A percentile compares a stretch with the other conserved stretches of the same genome.
phyloP scores from a whole-genome alignment of 2,329 filamentous ascomycete species.

The Diaporthe batatas region DNA sequence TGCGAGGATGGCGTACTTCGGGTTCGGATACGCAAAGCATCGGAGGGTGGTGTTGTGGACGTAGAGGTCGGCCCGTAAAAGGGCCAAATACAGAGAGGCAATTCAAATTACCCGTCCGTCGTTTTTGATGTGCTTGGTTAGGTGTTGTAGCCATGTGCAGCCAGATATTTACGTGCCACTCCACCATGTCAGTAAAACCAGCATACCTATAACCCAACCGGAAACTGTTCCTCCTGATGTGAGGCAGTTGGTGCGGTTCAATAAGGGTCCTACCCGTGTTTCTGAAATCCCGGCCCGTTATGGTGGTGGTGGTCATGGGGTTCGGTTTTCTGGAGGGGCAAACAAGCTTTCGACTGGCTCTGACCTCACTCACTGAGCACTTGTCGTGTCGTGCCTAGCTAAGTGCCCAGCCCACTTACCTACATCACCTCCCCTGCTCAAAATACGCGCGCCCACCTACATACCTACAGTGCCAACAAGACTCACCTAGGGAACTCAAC shows the following conservation, averaged over 20 bases:
- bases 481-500: background rate
- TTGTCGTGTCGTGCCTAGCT: conserved; percentile 20
- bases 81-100: conserved; percentile 31
- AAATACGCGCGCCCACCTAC: background rate
- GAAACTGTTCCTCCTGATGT: background rate
- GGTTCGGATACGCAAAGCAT: conserved; percentile 26
- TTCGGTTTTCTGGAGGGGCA: conserved; percentile 25
- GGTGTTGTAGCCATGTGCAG: background rate
- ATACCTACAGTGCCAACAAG: background rate
- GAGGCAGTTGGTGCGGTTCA: background rate
- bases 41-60: conserved; percentile 3
- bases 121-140: background rate
- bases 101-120: background rate
- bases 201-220: background rate
- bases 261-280: conserved; percentile 7
- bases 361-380: conserved; percentile 40
- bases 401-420: conserved; percentile 23
- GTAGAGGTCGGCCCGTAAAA: conserved; percentile 24
- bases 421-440: conserved; percentile 22
- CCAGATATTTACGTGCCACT: background rate
- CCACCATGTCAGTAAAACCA: background rate
- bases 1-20: conserved; percentile 27
- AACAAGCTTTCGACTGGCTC: conserved; percentile 28
- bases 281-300: conserved; percentile 1
- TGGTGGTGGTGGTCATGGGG: conserved; percentile 38